Evolutionary conservation across 129 eudicot species (phyloP), one percentile per base, ranked within the genome.

Genomic region (Helianthus annuus): DNA sequence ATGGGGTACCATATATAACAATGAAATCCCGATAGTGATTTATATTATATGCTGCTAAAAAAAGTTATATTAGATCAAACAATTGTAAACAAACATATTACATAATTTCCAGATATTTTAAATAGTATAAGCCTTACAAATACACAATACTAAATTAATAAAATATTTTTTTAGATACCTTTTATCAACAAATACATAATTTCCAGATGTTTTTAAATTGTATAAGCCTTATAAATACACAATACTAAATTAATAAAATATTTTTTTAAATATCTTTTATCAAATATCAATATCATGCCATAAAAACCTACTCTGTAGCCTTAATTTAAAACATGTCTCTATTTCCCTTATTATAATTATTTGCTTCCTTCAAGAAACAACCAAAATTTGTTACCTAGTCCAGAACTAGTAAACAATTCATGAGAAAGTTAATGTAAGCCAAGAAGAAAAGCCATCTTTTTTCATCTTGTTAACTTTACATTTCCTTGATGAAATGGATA

Each of bases 391-490:
- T 54, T 54, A 1, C 15, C 24, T 24, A 12, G 34, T 24, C 27
- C 29, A 55, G 5, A 55, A 19, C 34, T 19, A 55, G 13, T 17
- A 17, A 5, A 56, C 36, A 19, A 56, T 56, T 56, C 13, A 56
- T 56, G 32, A 12, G 34, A 56, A 17, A 27, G 3, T 22, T 11
- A 61, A n/a, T 15, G 53, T 48, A 42, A 19, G 52, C 48, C 74
- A 68, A 66, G 60, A 44, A 76, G 81, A 57, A 56, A 49, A 69
- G 32, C 73, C 57, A 17, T 75, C 83, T 9, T 62, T 73, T 0
- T 52, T 51, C 63, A 13, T 13, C 13, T 44, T 34, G 70, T 73
- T 73, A 36, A 72, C 82, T 66, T 76, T 78, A 54, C 80, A 85
- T 38, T 64, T 79, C 45, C 29, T 77, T 0, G 83, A 84, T 39